phyloP scores from a whole-genome alignment of 352 stramenopile genomes.

The Hyaloperonospora brassicae region DNA sequence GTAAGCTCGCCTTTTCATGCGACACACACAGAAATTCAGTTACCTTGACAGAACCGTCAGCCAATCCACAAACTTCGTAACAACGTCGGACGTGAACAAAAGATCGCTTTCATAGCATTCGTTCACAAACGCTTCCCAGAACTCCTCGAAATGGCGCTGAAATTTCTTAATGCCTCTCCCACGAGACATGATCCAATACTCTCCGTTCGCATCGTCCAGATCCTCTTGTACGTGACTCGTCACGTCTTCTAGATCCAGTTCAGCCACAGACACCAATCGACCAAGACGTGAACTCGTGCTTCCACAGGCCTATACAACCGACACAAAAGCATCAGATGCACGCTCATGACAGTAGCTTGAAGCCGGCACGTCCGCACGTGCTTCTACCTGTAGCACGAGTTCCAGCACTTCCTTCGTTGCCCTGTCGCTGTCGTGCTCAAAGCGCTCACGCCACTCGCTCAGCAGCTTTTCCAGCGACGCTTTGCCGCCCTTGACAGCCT shows the following conservation, averaged over 20 bases:
- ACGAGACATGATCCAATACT: conserved; percentile 62
- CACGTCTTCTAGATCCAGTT: conserved; percentile 66
- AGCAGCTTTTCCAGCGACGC: conserved; percentile 43
- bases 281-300: conserved; percentile 42
- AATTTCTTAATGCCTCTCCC: conserved; percentile 56
- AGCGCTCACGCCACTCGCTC: conserved; percentile 62
- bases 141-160: conserved; percentile 53
- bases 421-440: conserved; percentile 45
- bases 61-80: conserved; percentile 70
- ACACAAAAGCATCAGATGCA: background rate
- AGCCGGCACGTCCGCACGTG: background rate
- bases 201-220: conserved; percentile 46
- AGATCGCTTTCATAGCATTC: conserved; percentile 79
- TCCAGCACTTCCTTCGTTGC: conserved; percentile 69
- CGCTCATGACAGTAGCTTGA: conserved; percentile 16
- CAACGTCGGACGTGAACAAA: conserved; percentile 60
- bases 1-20: background rate
- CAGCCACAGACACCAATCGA: conserved; percentile 42
- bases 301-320: conserved; percentile 39
- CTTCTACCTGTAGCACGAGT: conserved; percentile 56
- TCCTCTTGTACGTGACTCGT: conserved; percentile 60
- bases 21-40: background rate
- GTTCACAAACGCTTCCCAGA: conserved; percentile 70
- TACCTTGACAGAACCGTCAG: conserved; percentile 73
- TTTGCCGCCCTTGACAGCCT: conserved; percentile 49